Conservation (phyloP, 441 rosid genomes). For the Eugenia klotzschiana region DNA sequence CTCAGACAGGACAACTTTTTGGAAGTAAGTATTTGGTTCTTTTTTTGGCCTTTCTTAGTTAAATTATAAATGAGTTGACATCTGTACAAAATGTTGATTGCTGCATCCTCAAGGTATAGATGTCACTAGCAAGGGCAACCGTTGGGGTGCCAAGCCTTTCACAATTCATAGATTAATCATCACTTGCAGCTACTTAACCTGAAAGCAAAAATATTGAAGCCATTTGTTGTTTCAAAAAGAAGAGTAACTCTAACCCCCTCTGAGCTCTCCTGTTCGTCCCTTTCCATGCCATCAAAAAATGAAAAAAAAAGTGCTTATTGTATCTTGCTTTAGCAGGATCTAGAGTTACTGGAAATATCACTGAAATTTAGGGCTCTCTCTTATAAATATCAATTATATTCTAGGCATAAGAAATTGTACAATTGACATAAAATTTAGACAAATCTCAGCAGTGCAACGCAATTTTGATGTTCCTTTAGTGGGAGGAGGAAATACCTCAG, state of each 20-base stretch:
- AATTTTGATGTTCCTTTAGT: neutral
- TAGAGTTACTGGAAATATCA: neutral
- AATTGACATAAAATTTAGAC: neutral
- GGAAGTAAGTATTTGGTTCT: constrained; percentile 36
- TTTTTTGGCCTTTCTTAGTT: neutral
- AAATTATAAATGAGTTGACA: neutral
- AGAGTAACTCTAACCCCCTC: neutral
- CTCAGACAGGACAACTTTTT: constrained; percentile 85
- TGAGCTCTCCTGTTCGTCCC: neutral
- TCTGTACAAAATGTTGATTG: neutral
- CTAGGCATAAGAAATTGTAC: neutral
- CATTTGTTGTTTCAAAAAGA: neutral
- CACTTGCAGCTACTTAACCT: neutral
- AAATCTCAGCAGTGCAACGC: neutral
- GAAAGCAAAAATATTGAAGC: neutral
- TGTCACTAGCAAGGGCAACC: neutral
- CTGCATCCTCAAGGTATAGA: neutral
- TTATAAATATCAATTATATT: neutral
- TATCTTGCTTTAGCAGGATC: neutral
- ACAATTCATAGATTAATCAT: neutral
- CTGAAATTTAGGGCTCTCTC: neutral
- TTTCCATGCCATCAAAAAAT: neutral
- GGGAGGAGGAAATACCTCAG: neutral
- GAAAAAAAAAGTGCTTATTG: neutral
- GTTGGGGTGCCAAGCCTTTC: neutral